Conservation (phyloP, 2,329 filamentous ascomycete genomes). For the Cytospora chrysosperma region DNA sequence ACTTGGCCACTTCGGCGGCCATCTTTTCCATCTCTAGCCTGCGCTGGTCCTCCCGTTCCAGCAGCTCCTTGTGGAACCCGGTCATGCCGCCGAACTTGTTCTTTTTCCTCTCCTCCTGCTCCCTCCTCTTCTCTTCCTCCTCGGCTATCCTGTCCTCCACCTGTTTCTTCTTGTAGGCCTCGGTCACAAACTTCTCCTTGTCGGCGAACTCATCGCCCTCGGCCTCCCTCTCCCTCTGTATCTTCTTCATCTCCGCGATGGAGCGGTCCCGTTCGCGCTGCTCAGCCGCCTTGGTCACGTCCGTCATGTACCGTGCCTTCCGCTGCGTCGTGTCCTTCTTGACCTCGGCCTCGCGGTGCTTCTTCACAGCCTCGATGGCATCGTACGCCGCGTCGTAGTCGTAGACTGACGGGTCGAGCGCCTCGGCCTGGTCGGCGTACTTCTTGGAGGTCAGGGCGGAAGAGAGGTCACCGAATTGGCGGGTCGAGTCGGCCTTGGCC, state of each 20-base stretch:
- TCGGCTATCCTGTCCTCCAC: conserved; percentile 70
- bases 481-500: conserved; percentile 41
- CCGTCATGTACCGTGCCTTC: conserved; percentile 77
- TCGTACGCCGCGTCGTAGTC: conserved; percentile 85
- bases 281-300: conserved; percentile 70
- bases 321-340: conserved; percentile 56
- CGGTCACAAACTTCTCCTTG: conserved; percentile 85
- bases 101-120: conserved; percentile 64
- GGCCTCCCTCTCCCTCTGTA: conserved; percentile 73
- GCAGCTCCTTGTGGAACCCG: conserved; percentile 72
- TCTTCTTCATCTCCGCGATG: conserved; percentile 76
- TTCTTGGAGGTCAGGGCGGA: conserved; percentile 61
- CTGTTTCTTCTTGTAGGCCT: conserved; percentile 78
- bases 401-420: conserved; percentile 72
- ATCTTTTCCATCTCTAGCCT: conserved; percentile 71
- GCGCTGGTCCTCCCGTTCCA: conserved; percentile 67
- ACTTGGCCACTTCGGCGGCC: conserved; percentile 54
- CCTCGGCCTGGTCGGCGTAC: conserved; percentile 62
- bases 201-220: conserved; percentile 80
- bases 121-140: conserved; percentile 66
- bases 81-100: conserved; percentile 71
- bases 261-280: conserved; percentile 74
- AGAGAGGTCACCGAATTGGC: conserved; percentile 65
- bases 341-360: conserved; percentile 48
- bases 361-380: conserved; percentile 65